phyloP scores from a whole-genome alignment of 2,329 filamentous ascomycete genomes.

The Cadophora gregata region DNA sequence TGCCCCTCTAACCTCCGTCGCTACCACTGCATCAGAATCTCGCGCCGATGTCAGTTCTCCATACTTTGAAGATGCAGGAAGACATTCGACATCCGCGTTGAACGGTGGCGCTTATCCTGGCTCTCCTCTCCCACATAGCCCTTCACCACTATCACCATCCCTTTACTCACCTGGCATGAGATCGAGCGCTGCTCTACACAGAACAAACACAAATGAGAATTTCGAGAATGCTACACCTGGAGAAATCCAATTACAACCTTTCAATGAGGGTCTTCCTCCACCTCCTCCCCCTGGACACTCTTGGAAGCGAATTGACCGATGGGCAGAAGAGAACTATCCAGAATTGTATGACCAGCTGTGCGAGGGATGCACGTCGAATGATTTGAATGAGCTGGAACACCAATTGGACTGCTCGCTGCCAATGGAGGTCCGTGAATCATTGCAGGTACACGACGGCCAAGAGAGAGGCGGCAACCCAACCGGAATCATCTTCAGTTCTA shows the following conservation, averaged over 20 bases:
- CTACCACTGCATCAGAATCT: conserved; percentile 85
- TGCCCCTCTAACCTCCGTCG: conserved; percentile 83
- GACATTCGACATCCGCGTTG: conserved; percentile 56
- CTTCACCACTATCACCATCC: conserved; percentile 69
- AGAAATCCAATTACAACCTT: conserved; percentile 96
- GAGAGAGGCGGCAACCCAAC: conserved; percentile 91
- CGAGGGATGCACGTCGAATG: conserved; percentile 90
- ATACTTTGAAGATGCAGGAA: conserved; percentile 75
- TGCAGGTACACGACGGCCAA: conserved; percentile 94
- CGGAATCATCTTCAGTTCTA: conserved; percentile 89
- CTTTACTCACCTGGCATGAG: conserved; percentile 92
- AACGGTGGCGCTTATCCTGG: conserved; percentile 63
- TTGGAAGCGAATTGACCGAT: conserved; percentile 92
- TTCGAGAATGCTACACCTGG: conserved; percentile 75
- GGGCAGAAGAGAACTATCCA: conserved; percentile 94
- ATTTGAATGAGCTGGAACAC: conserved; percentile 96
- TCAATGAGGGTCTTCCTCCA: conserved; percentile 88
- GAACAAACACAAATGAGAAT: conserved; percentile 66
- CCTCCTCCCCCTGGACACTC: conserved; percentile 87
- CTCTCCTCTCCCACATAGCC: conserved; percentile 52
- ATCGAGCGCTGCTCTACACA: conserved; percentile 72
- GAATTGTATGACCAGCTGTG: conserved; percentile 93
- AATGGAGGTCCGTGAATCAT: conserved; percentile 89
- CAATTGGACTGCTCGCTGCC: conserved; percentile 93
- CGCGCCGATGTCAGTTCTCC: conserved; percentile 80